These are phyloP conservation scores for Trichosanthes cucumerina DNA, from an alignment of 306 rosid species.

Conservation along the genomic window DNA sequence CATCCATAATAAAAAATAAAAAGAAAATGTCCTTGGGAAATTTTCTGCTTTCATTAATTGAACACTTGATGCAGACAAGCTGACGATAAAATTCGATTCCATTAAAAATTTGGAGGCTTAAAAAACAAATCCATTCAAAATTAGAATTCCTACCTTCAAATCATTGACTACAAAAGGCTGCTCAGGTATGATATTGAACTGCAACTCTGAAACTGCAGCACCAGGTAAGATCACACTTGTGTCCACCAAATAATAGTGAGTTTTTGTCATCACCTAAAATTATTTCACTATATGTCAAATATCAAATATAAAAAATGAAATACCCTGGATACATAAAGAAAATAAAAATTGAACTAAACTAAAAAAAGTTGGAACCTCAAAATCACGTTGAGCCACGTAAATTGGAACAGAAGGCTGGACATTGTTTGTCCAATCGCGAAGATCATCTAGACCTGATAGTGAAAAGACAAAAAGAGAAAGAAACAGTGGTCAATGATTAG, in stretches of 20 bases:
- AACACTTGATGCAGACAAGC: background rate
- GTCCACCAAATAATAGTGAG: slow-evolving; percentile 88
- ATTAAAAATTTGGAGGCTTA: background rate
- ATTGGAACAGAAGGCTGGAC: slow-evolving; percentile 83
- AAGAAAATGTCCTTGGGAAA: background rate
- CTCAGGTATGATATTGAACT: slow-evolving; percentile 61
- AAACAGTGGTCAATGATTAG: background rate
- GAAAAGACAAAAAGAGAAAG: background rate
- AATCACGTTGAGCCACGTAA: slow-evolving; percentile 76
- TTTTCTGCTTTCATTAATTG: background rate
- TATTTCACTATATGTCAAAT: slow-evolving; percentile 1
- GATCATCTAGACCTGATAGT: slow-evolving; percentile 76
- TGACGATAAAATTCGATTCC: background rate
- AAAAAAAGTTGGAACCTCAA: slow-evolving; percentile 45
- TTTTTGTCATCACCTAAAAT: slow-evolving; percentile 86
- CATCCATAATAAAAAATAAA: background rate
- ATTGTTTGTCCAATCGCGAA: slow-evolving; percentile 97
- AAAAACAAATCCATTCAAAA: background rate
- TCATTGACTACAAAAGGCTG: slow-evolving; percentile 62
- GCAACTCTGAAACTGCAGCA: slow-evolving; percentile 91
- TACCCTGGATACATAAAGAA: background rate
- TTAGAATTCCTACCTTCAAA: slow-evolving; percentile 41
- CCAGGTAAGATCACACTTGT: slow-evolving; percentile 62
- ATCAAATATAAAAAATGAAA: background rate
- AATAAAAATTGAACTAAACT: background rate